Evolutionary conservation across 1,284 basidiomycete species (phyloP).

Genomic region (Malassezia slooffiae): DNA sequence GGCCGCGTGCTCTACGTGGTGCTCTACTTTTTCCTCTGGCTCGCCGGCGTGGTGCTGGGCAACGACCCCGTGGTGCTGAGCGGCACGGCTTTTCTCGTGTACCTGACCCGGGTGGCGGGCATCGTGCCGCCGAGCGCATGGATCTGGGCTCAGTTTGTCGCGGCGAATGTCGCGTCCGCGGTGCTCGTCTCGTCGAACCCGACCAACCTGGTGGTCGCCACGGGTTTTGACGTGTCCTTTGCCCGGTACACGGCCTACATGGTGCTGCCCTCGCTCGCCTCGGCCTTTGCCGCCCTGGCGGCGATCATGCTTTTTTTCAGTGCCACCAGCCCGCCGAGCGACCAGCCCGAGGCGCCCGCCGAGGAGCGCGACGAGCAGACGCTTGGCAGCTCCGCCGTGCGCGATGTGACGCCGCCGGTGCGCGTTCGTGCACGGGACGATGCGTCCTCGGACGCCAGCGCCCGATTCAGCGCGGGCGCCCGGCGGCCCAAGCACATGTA

Average conservation of each 20-base stretch:
- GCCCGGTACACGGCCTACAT: constrained; percentile 42
- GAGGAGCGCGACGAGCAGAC: background rate
- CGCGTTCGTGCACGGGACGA: too few species aligned
- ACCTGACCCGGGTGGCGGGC: constrained; percentile 64
- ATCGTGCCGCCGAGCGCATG: constrained; percentile 57
- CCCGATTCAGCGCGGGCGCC: too few species aligned
- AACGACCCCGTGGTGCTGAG: constrained; percentile 54
- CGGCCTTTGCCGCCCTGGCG: constrained; percentile 22
- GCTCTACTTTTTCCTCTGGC: constrained; percentile 69
- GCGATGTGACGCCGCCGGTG: background rate
- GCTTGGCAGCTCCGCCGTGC: too few species aligned
- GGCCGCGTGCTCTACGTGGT: constrained; percentile 60
- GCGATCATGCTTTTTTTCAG: constrained; percentile 32
- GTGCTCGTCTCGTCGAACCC: constrained; percentile 48
- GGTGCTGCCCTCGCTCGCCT: constrained; percentile 33
- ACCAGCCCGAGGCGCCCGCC: too few species aligned
- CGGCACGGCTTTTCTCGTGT: constrained; percentile 74
- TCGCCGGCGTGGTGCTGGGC: constrained; percentile 68
- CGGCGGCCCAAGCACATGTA: constrained; percentile 23
- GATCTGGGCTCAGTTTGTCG: constrained; percentile 60
- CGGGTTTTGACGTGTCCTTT: constrained; percentile 36
- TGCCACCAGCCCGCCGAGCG: background rate
- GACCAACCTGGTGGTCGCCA: constrained; percentile 48
- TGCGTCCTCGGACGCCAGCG: too few species aligned
- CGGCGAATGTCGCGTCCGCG: constrained; percentile 62